Evolutionary conservation across 2,329 filamentous ascomycete genomes (phyloP), one percentile per base, ranked within the genome.

Genomic region (Alternaria incomplexa): DNA sequence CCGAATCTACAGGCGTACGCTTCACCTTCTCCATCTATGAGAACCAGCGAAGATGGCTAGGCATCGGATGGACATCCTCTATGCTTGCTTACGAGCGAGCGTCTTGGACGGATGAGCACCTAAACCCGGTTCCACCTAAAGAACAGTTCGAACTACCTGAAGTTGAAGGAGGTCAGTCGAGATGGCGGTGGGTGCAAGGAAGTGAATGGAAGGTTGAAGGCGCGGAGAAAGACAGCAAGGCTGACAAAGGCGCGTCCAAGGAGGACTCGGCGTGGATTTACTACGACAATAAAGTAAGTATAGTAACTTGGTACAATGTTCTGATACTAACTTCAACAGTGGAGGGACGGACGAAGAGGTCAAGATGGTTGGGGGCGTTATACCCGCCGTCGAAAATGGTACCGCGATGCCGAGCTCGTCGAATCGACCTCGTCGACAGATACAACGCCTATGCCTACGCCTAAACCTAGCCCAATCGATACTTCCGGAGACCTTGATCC

Each of bases 21-120:
- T 99, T 99, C 75, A 99, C 96, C 0, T 99, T 99, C 67, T 94
- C 96, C 51, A 86, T 99, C 3, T 98, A 94, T 74, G 96, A 99
- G 79, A 99, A 99, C 72, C 96, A 99, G 80, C 88, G 96, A 45
- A 88, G 96, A 56, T 99, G 96, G 96, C 83, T 99, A 5, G 95
- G 94, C 1, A 86, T 99, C 12, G 96, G 96, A 0, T 99, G 96
- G 94, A 98, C 96, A 0, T 91, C 91, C 3, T 96, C 90, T 43
- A 84, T 99, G 64, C 93, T 99, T 68, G 90, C 93, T 0, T 96
- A 97, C 73, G 96, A 99, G 77, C 87, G 96, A 45, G 87, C 91
- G 2, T 86, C 94, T 0, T 99, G 96, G 95, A 97, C 96, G 0
- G 96, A 99, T 78, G 96, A 99, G 80, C 93, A 97, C 77, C 88